A percentile compares a stretch with the other conserved stretches of the same genome.
phyloP scores from a whole-genome alignment of 345 rosid species.

The Salix koriyanagi region DNA sequence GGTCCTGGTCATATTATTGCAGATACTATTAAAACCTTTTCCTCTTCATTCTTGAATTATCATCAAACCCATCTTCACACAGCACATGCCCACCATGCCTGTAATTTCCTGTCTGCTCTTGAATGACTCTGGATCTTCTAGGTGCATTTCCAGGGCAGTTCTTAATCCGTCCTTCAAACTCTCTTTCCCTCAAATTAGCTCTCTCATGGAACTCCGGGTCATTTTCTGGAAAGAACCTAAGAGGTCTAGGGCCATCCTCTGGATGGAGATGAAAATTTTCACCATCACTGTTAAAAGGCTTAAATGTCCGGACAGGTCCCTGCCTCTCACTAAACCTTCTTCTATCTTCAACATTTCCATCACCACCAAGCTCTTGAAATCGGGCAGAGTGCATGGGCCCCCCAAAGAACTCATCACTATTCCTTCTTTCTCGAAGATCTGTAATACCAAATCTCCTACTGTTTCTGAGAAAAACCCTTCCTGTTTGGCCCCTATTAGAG shows the following conservation, averaged over 20 bases:
- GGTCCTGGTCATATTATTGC: slow-evolving; percentile 15
- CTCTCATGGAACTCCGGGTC: slow-evolving; percentile 44
- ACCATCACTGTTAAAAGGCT: slow-evolving; percentile 45
- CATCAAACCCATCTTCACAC: slow-evolving; percentile 53
- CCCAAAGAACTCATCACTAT: slow-evolving; percentile 48
- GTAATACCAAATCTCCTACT: slow-evolving; percentile 45
- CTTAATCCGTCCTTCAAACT: slow-evolving; percentile 54
- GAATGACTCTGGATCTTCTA: slow-evolving; percentile 48
- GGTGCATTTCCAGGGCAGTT: slow-evolving; percentile 50
- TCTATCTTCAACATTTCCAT: slow-evolving; percentile 55
- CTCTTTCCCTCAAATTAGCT: slow-evolving; percentile 52
- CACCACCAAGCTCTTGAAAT: slow-evolving; percentile 55
- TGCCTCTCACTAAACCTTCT: slow-evolving; percentile 65
- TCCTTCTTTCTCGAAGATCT: slow-evolving; percentile 61
- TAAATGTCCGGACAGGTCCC: slow-evolving; percentile 57
- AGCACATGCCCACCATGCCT: slow-evolving; percentile 48
- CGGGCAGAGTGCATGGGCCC: slow-evolving; percentile 55
- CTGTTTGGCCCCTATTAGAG: slow-evolving; percentile 58
- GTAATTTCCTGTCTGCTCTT: slow-evolving; percentile 59
- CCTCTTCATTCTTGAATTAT: slow-evolving; percentile 46
- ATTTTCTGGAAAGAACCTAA: slow-evolving; percentile 47
- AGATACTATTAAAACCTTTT: slow-evolving; percentile 48
- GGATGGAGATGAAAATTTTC: slow-evolving; percentile 41
- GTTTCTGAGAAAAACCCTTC: slow-evolving; percentile 53
- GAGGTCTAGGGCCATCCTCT: slow-evolving; percentile 52